Evolutionary conservation across 495 filamentous ascomycete genomes (phyloP).

Genomic region (Beverwykella pulmonaria): DNA sequence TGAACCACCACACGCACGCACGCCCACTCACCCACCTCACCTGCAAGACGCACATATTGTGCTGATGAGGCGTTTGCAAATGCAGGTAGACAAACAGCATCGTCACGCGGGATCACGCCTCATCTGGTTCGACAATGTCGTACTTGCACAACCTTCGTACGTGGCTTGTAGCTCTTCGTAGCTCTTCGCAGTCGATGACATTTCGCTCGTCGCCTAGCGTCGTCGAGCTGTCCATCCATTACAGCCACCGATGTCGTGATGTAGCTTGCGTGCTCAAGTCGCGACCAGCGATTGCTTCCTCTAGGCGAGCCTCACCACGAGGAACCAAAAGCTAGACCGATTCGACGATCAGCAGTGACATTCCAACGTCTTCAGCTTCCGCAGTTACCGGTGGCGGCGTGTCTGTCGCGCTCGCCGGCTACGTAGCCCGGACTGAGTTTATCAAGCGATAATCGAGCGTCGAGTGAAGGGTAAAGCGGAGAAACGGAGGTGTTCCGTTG

Average conservation of each 20-base stretch:
- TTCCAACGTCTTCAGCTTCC: not conserved
- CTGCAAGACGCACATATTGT: no score
- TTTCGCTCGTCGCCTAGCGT: no score
- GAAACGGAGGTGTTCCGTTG: not conserved
- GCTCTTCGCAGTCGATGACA: not conserved
- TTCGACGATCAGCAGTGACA: not conserved
- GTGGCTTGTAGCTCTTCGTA: not conserved
- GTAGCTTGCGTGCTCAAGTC: not conserved
- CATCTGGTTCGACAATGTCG: not conserved
- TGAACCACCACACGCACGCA: not conserved
- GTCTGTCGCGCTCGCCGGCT: no score
- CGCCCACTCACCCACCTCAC: not conserved
- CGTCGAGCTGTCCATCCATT: not conserved
- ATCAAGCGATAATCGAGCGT: not conserved
- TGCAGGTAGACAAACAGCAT: not conserved
- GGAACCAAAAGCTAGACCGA: not conserved
- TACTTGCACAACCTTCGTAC: not conserved
- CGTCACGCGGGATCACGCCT: not conserved
- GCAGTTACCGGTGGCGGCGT: no score
- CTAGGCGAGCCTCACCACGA: not conserved
- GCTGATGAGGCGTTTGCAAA: no score
- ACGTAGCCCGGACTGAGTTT: no score
- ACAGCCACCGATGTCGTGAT: not conserved
- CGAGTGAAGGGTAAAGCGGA: not conserved
- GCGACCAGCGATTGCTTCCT: not conserved